Evolutionary conservation across 768 basidiomycete species (phyloP).

Genomic region (Mycena vitilis): DNA sequence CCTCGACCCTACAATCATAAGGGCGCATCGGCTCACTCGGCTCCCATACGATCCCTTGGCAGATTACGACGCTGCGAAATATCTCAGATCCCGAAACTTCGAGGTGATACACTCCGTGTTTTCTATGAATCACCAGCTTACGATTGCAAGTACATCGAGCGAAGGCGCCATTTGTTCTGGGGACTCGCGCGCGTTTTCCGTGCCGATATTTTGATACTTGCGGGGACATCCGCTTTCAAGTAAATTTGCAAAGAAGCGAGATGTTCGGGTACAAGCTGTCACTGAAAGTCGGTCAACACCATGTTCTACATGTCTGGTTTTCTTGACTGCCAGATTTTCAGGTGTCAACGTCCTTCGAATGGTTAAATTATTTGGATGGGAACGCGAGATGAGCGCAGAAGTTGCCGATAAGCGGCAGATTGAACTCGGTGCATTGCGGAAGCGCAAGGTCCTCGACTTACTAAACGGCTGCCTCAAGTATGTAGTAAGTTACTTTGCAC

Average conservation of each 20-base stretch:
- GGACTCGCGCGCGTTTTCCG: constrained; percentile 56
- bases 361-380: constrained; percentile 79
- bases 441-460: constrained; percentile 62
- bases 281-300: constrained; percentile 62
- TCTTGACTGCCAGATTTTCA: constrained; percentile 42
- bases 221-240: constrained; percentile 41
- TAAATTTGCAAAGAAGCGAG: constrained; percentile 58
- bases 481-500: constrained; percentile 42
- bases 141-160: constrained; percentile 25
- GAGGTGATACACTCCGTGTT: neutral
- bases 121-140: neutral
- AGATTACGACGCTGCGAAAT: constrained; percentile 59
- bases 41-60: constrained; percentile 65
- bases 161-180: constrained; percentile 45
- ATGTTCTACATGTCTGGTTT: constrained; percentile 8
- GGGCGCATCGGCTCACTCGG: constrained; percentile 57
- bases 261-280: constrained; percentile 69
- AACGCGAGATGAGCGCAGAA: constrained; percentile 64
- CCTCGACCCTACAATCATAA: constrained; percentile 62
- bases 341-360: constrained; percentile 69
- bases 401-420: constrained; percentile 68
- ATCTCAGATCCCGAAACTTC: constrained; percentile 15
- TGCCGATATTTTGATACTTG: constrained; percentile 37
- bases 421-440: constrained; percentile 67
- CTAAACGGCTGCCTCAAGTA: constrained; percentile 58